Conservation (phyloP, 1,284 basidiomycete species). For the Veloporphyrellus conicus region DNA sequence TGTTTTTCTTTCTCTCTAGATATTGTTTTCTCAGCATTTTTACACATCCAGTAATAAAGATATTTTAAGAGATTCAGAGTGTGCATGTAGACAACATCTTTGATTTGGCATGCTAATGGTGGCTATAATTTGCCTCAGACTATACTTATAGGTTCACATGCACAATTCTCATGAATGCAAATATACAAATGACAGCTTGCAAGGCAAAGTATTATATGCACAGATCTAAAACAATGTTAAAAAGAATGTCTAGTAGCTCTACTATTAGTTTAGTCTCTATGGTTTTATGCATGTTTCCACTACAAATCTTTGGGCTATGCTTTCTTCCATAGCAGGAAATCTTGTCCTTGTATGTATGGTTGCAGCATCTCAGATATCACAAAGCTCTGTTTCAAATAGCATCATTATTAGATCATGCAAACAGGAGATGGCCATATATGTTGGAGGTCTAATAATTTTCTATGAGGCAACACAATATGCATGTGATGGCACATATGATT, state of each 20-base stretch:
- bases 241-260: neutral
- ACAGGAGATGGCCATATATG: conserved; percentile 42
- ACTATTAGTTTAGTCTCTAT: neutral
- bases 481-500: conserved; percentile 94
- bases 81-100: too few relatives aligned
- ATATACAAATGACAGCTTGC: too few relatives aligned
- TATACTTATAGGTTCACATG: too few relatives aligned
- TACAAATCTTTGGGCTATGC: conserved; percentile 77
- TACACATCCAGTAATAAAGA: too few relatives aligned
- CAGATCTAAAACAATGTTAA: too few relatives aligned
- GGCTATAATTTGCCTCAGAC: too few relatives aligned
- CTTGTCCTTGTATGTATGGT: conserved; percentile 94
- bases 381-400: conserved; percentile 59
- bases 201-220: too few relatives aligned
- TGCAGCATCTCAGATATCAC: conserved; percentile 83
- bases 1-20: conserved; percentile 8
- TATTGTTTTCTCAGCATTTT: neutral
- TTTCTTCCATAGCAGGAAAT: conserved; percentile 86
- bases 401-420: neutral
- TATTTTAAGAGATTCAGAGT: too few relatives aligned
- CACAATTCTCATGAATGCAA: too few relatives aligned
- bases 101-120: too few relatives aligned
- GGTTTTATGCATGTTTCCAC: conserved; percentile 48
- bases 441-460: conserved; percentile 98
- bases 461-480: conserved; percentile 94